Evolutionary conservation across 2,329 filamentous ascomycete genomes (phyloP).

Genomic region (Cercospora janseana): DNA sequence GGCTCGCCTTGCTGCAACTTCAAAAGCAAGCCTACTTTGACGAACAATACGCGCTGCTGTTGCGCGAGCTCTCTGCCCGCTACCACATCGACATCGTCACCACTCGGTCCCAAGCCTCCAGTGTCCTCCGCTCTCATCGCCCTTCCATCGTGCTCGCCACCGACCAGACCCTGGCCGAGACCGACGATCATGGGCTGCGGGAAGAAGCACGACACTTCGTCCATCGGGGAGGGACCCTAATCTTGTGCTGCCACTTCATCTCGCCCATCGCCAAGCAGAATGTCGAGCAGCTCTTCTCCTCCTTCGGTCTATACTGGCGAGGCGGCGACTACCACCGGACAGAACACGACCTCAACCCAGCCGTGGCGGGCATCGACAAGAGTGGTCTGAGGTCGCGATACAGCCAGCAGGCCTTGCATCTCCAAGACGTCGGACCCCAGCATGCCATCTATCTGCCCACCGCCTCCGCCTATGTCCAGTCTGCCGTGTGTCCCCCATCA

Average conservation of each 20-base stretch:
- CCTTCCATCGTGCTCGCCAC: slow-evolving; percentile 21
- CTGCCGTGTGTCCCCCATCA: slow-evolving; percentile 20
- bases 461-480: slow-evolving; percentile 17
- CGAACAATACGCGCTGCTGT: slow-evolving; percentile 18
- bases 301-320: slow-evolving; percentile 23
- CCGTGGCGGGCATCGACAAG: slow-evolving; percentile 14
- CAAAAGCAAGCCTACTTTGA: slow-evolving; percentile 25
- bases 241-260: slow-evolving; percentile 27
- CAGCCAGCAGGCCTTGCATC: slow-evolving; percentile 27
- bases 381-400: slow-evolving; percentile 16
- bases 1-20: slow-evolving; percentile 24
- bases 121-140: slow-evolving; percentile 7
- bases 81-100: slow-evolving; percentile 22
- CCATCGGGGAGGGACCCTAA: slow-evolving; percentile 22
- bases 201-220: slow-evolving; percentile 24
- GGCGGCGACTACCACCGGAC: slow-evolving; percentile 28
- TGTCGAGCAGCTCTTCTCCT: slow-evolving; percentile 22
- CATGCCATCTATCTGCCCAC: slow-evolving; percentile 27
- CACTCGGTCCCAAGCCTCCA: slow-evolving; percentile 16
- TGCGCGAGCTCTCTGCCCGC: slow-evolving; percentile 14
- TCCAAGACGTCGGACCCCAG: slow-evolving; percentile 17
- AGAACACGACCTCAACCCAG: slow-evolving; percentile 22
- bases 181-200: slow-evolving; percentile 9
- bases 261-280: slow-evolving; percentile 12
- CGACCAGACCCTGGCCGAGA: slow-evolving; percentile 20